Evolutionary conservation across 2,329 filamentous ascomycete genomes (phyloP).

Genomic region (Pseudocercospora vitis): DNA sequence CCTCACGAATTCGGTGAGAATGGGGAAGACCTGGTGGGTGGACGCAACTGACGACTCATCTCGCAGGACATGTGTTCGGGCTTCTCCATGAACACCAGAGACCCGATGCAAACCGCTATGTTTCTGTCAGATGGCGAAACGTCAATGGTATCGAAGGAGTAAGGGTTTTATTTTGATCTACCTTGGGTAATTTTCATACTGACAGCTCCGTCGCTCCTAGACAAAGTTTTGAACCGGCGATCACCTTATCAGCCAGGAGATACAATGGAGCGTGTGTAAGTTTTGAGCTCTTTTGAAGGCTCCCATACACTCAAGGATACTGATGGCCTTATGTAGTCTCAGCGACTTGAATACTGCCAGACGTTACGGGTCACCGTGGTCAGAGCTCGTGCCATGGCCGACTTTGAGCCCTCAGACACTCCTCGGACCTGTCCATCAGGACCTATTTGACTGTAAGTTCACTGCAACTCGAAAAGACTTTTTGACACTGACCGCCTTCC

Average conservation of each 20-base stretch:
- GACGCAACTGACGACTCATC: no score
- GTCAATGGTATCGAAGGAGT: no score
- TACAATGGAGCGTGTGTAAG: no score
- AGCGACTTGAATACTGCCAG: background rate
- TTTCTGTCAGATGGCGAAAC: background rate
- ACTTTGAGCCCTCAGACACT: background rate
- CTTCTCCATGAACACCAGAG: background rate
- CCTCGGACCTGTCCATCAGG: no score
- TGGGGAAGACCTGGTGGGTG: no score
- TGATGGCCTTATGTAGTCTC: background rate
- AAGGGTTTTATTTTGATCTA: background rate
- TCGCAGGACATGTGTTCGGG: background rate
- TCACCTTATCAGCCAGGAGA: background rate
- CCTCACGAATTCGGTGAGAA: no score
- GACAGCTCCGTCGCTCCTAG: no score
- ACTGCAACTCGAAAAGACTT: no score
- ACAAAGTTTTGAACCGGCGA: no score
- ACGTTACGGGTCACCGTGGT: background rate
- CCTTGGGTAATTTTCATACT: background rate
- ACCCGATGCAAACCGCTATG: background rate
- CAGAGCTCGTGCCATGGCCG: no score
- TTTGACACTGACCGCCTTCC: no score
- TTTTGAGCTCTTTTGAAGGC: background rate
- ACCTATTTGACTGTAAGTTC: no score
- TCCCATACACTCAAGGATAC: background rate